phyloP scores from a whole-genome alignment of 257 asterid species.

The Plantago elongata region DNA sequence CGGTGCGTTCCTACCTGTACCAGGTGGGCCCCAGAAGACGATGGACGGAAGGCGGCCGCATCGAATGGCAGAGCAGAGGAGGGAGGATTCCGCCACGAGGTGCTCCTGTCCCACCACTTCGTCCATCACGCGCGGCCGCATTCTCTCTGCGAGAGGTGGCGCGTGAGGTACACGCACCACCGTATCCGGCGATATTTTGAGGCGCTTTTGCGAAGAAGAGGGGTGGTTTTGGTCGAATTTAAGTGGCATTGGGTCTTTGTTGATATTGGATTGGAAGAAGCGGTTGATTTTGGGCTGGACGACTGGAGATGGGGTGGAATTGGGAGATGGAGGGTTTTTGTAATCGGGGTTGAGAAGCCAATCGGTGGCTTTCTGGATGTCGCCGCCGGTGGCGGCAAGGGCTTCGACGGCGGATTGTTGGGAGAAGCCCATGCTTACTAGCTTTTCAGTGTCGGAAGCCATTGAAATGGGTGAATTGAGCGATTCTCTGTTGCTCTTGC shows the following conservation, averaged over 20 bases:
- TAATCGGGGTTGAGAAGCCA: constrained; percentile 52
- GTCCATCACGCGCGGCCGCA: constrained; percentile 73
- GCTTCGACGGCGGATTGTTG: constrained; percentile 53
- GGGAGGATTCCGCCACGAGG: constrained; percentile 42
- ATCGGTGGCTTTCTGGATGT: constrained; percentile 62
- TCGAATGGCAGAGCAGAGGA: constrained; percentile 49
- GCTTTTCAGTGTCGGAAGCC: constrained; percentile 38
- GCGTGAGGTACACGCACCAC: constrained; percentile 21
- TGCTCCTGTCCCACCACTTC: constrained; percentile 87
- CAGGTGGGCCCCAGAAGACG: constrained; percentile 90
- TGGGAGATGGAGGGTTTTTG: constrained; percentile 8
- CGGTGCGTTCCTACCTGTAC: no score
- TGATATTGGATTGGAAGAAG: constrained; percentile 41
- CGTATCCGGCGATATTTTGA: constrained; percentile 5
- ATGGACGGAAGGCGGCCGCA: constrained; percentile 63
- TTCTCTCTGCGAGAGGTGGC: constrained; percentile 67
- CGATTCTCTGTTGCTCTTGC: no score
- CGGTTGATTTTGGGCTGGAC: constrained; percentile 71
- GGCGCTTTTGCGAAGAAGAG: constrained; percentile 33
- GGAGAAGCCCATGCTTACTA: constrained; percentile 72
- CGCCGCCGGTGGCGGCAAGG: constrained; percentile 47
- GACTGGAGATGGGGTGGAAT: constrained; percentile 23
- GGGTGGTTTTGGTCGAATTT: constrained; percentile 4
- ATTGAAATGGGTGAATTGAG: background rate
- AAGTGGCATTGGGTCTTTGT: constrained; percentile 15